A percentile compares a stretch with the other conserved stretches of the same genome.
Evolutionary conservation across 768 basidiomycete species (phyloP).

Genomic region (Rhodotorula toruloides): DNA sequence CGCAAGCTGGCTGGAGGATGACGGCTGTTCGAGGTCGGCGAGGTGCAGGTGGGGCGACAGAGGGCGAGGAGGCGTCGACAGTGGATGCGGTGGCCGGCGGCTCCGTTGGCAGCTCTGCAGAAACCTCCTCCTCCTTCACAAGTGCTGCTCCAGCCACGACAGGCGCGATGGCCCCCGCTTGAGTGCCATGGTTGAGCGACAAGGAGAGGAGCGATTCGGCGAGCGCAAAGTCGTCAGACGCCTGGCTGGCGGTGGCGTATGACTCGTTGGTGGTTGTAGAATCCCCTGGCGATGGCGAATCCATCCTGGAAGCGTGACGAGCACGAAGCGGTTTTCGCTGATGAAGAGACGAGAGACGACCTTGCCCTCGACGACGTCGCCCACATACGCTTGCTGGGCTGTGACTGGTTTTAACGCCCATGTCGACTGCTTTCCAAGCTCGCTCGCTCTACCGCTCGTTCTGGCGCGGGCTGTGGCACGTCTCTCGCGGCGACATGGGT

Average conservation of each 20-base stretch:
- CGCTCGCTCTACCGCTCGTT: slow-evolving; percentile 9
- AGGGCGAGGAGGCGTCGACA: neutral
- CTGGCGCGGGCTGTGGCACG: neutral
- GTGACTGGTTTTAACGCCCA: neutral
- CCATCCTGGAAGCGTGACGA: no score
- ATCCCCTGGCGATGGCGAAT: no score
- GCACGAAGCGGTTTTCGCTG: no score
- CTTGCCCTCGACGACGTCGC: neutral
- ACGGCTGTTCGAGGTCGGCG: slow-evolving; percentile 2
- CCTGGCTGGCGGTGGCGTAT: neutral
- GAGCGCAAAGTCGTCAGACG: neutral
- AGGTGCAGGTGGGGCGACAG: neutral
- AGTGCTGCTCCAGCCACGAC: neutral
- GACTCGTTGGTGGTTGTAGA: no score
- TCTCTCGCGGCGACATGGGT: neutral
- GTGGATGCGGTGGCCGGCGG: no score
- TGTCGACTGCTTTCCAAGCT: rapidly evolving
- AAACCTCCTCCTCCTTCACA: neutral
- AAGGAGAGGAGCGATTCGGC: neutral
- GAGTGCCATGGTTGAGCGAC: neutral
- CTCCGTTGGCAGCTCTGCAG: neutral
- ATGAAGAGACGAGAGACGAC: no score
- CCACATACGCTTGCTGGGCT: neutral
- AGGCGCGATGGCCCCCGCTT: neutral
- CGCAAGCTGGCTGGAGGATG: slow-evolving; percentile 32